These are phyloP conservation scores for Cryptosporidium viatorum DNA, from an alignment of 169 alveolate species.

Conservation along the genomic window DNA sequence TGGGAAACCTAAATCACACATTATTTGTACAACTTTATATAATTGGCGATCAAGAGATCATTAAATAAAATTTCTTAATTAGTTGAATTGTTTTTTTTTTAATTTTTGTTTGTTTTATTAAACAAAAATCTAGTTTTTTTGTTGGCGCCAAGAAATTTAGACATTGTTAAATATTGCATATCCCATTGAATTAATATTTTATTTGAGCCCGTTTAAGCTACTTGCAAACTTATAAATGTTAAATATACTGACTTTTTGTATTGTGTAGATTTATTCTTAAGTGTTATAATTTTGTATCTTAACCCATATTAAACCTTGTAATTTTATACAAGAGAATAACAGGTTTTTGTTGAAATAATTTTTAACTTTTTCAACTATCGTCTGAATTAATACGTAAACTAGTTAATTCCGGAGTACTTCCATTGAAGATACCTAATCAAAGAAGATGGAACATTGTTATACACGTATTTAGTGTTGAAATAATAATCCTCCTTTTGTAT, in stretches of 20 bases:
- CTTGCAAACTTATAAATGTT: neutral
- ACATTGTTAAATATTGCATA: neutral
- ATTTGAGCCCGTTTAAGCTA: neutral
- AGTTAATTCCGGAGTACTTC: neutral
- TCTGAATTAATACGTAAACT: neutral
- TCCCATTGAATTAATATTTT: neutral
- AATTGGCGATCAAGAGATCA: neutral
- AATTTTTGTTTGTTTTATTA: neutral
- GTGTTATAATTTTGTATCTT: no score
- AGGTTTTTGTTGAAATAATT: neutral
- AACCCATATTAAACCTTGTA: neutral
- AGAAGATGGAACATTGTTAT: constrained; percentile 7
- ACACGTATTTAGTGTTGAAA: constrained; percentile 38
- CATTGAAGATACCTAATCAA: neutral
- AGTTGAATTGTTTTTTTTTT: neutral
- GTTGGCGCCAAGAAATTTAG: constrained; percentile 5
- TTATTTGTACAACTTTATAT: neutral
- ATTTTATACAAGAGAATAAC: no score
- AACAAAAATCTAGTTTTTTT: neutral
- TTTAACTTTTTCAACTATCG: no score
- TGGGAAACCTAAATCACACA: neutral
- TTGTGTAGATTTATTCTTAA: no score
- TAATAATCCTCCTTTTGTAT: constrained; percentile 29
- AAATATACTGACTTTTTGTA: no score
- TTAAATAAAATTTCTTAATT: neutral